A percentile compares a stretch with the other conserved stretches of the same genome.
Evolutionary conservation across 768 basidiomycete genomes (phyloP).

Genomic region (Pholiota molesta): DNA sequence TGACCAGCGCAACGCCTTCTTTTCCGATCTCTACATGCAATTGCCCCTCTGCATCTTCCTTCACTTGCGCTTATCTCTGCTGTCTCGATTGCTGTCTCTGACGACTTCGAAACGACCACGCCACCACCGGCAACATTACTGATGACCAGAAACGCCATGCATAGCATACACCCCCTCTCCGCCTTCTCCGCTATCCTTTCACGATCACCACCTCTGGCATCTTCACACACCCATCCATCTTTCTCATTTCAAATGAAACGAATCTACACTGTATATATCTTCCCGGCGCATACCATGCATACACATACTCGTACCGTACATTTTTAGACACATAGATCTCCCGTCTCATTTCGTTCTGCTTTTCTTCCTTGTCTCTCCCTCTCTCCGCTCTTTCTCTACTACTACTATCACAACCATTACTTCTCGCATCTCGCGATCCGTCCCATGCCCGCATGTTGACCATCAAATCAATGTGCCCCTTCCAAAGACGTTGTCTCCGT

Average conservation of each 20-base stretch:
- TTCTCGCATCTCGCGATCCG: background rate
- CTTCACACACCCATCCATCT: background rate
- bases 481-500: too few relatives aligned
- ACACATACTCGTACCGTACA: background rate
- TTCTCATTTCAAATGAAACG: background rate
- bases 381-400: background rate
- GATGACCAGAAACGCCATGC: too few relatives aligned
- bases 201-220: too few relatives aligned
- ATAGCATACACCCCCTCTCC: background rate
- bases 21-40: background rate
- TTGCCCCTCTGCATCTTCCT: background rate
- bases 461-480: too few relatives aligned
- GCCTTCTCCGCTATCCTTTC: background rate
- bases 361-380: background rate
- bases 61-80: background rate
- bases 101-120: background rate
- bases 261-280: background rate
- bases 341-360: background rate
- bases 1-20: slow-evolving; percentile 3
- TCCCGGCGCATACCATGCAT: background rate
- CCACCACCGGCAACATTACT: too few relatives aligned
- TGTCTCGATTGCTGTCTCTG: background rate
- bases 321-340: background rate
- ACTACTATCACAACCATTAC: background rate
- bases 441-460: background rate